These are phyloP conservation scores for Volvox africanus DNA, from an alignment of 139 green algal genomes.

Conservation along the genomic window DNA sequence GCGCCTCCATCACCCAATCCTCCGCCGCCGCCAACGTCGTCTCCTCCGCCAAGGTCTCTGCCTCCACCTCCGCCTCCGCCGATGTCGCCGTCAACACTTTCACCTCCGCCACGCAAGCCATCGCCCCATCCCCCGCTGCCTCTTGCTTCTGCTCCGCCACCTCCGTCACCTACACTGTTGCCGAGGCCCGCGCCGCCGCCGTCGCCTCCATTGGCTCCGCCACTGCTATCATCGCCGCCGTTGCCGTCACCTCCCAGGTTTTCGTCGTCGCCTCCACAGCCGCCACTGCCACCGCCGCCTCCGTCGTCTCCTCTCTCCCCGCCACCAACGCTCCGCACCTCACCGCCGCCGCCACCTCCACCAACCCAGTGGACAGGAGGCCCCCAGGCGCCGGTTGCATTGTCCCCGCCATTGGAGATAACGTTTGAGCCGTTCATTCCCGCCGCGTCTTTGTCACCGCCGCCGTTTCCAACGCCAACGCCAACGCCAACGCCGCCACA, in stretches of 20 bases:
- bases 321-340: neutral
- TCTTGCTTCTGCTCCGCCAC: neutral
- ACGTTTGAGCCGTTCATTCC: neutral
- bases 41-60: too few species aligned
- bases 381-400: neutral
- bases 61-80: neutral
- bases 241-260: neutral
- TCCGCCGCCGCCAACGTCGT: neutral
- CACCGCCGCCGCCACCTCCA: neutral
- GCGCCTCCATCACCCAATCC: neutral
- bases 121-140: neutral
- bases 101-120: neutral
- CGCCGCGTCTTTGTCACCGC: neutral
- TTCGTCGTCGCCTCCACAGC: neutral
- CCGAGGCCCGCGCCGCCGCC: neutral
- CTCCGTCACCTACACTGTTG: neutral
- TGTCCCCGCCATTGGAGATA: neutral
- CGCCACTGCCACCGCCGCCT: neutral
- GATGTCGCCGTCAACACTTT: neutral
- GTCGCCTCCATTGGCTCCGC: neutral
- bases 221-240: neutral
- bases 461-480: neutral
- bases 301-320: neutral
- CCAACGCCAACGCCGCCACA: neutral
- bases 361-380: neutral